Percentiles rank a stretch among this genome's conserved stretches.
These are phyloP conservation scores for Trichocomaceae sp. DNA, from an alignment of 2,329 filamentous ascomycete species.

Conservation along the genomic window DNA sequence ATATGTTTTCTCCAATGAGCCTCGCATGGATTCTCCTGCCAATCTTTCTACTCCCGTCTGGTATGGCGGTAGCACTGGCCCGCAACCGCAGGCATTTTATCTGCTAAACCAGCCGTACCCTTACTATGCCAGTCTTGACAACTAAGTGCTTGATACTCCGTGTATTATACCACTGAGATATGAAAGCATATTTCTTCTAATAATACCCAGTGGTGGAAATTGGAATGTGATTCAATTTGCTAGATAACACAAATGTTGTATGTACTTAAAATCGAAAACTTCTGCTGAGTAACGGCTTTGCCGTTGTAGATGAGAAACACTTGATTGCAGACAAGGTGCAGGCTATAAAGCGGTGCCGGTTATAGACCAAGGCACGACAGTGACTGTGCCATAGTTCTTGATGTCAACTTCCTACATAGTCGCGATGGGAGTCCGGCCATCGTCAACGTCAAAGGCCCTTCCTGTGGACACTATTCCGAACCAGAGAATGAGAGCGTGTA, in stretches of 20 bases:
- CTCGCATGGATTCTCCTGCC: conserved; percentile 22
- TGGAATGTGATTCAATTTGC: neutral
- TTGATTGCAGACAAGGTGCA: conserved; percentile 55
- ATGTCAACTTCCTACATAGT: no score
- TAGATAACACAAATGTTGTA: neutral
- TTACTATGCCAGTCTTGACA: conserved; percentile 17
- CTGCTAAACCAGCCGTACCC: conserved; percentile 28
- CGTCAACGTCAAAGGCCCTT: no score
- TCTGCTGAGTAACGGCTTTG: conserved; percentile 49
- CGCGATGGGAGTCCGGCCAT: no score
- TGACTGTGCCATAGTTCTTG: conserved; percentile 55
- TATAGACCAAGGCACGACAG: conserved; percentile 62
- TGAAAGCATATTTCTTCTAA: no score
- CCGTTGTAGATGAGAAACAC: conserved; percentile 59
- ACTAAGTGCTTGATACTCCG: neutral
- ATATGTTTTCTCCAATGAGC: conserved; percentile 23
- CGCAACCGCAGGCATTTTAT: conserved; percentile 29
- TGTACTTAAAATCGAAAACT: neutral
- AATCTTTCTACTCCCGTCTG: conserved; percentile 29
- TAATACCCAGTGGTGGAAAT: neutral
- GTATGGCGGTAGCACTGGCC: conserved; percentile 27
- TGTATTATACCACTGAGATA: neutral
- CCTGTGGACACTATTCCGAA: no score
- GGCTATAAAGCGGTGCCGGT: conserved; percentile 43
- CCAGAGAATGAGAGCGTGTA: no score